Base-by-base conservation (phyloP, 75 land plant species). In the Larix kaempferi region DNA sequence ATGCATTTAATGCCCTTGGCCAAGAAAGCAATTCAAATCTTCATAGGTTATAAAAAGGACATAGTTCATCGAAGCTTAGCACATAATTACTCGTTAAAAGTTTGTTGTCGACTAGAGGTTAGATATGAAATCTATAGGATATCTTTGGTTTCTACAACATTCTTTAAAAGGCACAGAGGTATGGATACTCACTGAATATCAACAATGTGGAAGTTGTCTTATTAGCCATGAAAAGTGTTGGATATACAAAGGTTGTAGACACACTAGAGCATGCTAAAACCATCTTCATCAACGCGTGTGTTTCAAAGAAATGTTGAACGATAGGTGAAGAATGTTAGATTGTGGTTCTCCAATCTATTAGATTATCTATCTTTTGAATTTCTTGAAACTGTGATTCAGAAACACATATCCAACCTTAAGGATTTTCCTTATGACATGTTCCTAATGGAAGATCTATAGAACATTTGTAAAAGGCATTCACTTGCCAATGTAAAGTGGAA, bases 191-290 rank as follows among this genome's bases (percentile, higher is more conserved):
- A 78, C 94, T 97, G 99, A 97, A 94, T 82, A 76, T 97, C 25
- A 97, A 94, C 80, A 95, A 94, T 71, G 87, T 97, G 98, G 99
- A 94, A 72, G 90, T 97, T 80, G 99, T 97, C 64, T 79, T 97
- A 2, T 88, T 98, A 17, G 85, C 94, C 78, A 92, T 97, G 95
- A 92, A 88, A 77, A 87, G 88, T 44, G 90, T 88, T 74, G 98
- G 99, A 13, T 97, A 94, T 66, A 73, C 77, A 16, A 91, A 97
- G 78, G 59, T 84, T 56, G 98, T 97, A 2, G 83, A 84, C 2
- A 84, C 56, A 55, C 98, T 98, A 19, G 99, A 97, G 79, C 89
- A 80, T 78, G 92, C 95, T 15, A 94, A 97, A 77, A 73, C 94
- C 65, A 97, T 97, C 33, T 94, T 97, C 59, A 94, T 94, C 71